Conservation (phyloP, 768 basidiomycete genomes). For the Pleurotus tuber-regium region DNA sequence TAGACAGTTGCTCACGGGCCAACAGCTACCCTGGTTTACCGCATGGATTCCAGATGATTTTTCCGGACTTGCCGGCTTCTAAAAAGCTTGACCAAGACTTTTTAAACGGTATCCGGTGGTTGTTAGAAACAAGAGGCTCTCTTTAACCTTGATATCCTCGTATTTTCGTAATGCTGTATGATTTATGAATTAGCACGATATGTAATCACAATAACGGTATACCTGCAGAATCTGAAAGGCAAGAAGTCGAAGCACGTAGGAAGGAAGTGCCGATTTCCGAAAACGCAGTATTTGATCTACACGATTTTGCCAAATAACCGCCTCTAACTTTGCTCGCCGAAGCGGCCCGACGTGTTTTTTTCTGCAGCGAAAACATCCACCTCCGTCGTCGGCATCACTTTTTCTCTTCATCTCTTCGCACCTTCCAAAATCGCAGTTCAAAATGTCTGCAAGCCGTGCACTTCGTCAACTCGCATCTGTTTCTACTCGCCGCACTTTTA, state of each 20-base stretch:
- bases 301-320: conserved; percentile 7
- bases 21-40: conserved; percentile 24
- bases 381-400: conserved; percentile 8
- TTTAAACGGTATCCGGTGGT: conserved; percentile 17
- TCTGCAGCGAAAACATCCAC: neutral
- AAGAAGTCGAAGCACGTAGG: no score
- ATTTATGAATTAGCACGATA: no score
- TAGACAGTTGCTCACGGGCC: neutral
- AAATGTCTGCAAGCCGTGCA: conserved; percentile 63
- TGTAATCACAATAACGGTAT: no score
- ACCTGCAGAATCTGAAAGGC: no score
- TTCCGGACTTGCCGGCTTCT: conserved; percentile 12
- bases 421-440: conserved; percentile 6
- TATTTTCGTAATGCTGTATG: no score
- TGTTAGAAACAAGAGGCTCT: conserved; percentile 8
- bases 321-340: neutral
- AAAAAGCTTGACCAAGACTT: conserved; percentile 16
- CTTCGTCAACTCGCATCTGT: conserved; percentile 54
- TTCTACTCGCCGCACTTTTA: conserved; percentile 29
- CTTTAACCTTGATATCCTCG: no score
- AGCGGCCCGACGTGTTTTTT: neutral
- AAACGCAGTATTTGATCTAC: neutral
- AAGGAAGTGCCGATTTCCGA: neutral
- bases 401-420: no score
- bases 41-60: conserved; percentile 18